phyloP scores from a whole-genome alignment of 305 asterid genomes.

The Fraxinus paxiana region DNA sequence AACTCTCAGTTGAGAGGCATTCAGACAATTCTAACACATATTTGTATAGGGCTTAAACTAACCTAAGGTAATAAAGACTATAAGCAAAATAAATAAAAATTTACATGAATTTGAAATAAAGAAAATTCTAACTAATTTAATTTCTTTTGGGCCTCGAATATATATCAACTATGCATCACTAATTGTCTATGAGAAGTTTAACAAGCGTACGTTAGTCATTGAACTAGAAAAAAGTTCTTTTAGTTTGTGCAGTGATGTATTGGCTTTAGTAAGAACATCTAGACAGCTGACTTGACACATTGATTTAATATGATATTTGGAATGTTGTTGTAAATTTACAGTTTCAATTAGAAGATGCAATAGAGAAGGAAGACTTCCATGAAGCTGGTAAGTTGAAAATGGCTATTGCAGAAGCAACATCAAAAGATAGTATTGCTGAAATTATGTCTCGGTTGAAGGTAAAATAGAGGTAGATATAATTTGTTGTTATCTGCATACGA shows the following conservation, averaged over 20 bases:
- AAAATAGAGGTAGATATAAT: conserved; percentile 18
- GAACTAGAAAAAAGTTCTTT: not conserved
- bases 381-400: conserved; percentile 81
- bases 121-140: not conserved
- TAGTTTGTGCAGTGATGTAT: conserved; percentile 1
- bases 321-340: conserved; percentile 32
- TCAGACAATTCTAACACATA: not conserved
- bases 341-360: conserved; percentile 92
- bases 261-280: conserved; percentile 17
- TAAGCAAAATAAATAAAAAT: not conserved
- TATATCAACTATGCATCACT: not conserved
- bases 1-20: not conserved
- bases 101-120: not conserved
- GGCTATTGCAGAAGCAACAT: conserved; percentile 65
- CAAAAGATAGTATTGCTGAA: conserved; percentile 70
- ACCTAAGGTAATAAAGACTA: not conserved
- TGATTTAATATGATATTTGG: conserved; percentile 10
- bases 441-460: conserved; percentile 83
- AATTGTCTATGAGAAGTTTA: conserved; percentile 2
- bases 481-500: conserved; percentile 5
- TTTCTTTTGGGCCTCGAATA: not conserved
- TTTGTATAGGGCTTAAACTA: not conserved
- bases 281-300: not conserved
- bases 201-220: not conserved
- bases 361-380: conserved; percentile 80